Conservation (phyloP, 805 yeast species). For the Ogataea paraovalis region DNA sequence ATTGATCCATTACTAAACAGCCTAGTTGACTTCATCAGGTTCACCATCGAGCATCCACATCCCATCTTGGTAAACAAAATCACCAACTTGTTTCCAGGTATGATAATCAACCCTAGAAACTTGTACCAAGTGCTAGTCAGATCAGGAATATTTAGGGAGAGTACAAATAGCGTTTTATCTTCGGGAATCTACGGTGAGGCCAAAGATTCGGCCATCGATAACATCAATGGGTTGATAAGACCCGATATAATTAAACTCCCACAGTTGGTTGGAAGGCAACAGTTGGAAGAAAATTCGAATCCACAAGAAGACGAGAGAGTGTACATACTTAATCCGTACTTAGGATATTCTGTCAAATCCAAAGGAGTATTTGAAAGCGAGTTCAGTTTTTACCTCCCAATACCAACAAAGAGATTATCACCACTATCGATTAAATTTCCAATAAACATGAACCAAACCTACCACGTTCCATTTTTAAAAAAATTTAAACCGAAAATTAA, state of each 20-base stretch:
- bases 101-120: conserved; percentile 8
- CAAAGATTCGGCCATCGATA: not conserved
- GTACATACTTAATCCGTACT: conserved; percentile 15
- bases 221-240: not conserved
- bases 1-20: conserved; percentile 17
- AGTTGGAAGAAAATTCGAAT: not conserved
- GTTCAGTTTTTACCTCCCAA: conserved; percentile 25
- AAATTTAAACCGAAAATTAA: conserved; percentile 4
- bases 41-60: conserved; percentile 32
- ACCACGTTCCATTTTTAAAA: conserved; percentile 8
- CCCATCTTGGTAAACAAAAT: conserved; percentile 16
- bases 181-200: conserved; percentile 23
- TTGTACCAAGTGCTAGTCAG: conserved; percentile 15
- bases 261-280: not conserved
- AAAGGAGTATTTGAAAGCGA: conserved; percentile 11
- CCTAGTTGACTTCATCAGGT: conserved; percentile 26
- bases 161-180: conserved; percentile 25
- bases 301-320: not conserved
- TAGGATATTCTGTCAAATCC: conserved; percentile 23
- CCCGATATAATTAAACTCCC: not conserved
- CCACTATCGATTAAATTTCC: conserved; percentile 15
- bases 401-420: conserved; percentile 18
- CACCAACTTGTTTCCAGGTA: conserved; percentile 10
- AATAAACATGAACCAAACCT: conserved; percentile 4
- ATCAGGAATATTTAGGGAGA: conserved; percentile 12